Conservation (phyloP, 176 grass and related monocot genomes). For the Tillandsia fasciculata region DNA sequence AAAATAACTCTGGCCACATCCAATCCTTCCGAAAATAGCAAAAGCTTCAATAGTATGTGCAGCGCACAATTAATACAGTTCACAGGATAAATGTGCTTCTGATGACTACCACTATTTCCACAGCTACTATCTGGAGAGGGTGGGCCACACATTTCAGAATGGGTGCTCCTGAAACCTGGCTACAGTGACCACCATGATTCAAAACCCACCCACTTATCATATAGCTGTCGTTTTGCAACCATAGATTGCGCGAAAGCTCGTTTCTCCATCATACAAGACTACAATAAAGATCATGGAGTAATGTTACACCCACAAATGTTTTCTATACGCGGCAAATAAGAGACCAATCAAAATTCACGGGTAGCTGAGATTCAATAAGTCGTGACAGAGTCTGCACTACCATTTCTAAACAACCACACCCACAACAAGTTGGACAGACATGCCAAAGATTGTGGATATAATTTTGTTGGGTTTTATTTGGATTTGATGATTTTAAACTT, state of each 20-base stretch:
- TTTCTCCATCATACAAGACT: slow-evolving; percentile 22
- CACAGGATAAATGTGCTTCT: slow-evolving; percentile 3
- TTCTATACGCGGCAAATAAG: too few species aligned
- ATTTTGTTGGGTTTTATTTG: too few species aligned
- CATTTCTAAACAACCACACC: too few species aligned
- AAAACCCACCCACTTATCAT: slow-evolving; percentile 30
- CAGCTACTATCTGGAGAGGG: not conserved
- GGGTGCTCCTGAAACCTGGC: slow-evolving; percentile 42
- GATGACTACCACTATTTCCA: not conserved
- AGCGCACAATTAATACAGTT: not conserved
- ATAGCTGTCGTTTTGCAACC: slow-evolving; percentile 36
- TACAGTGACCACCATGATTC: slow-evolving; percentile 29
- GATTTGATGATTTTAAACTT: too few species aligned
- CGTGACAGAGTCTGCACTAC: too few species aligned
- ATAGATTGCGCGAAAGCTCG: slow-evolving; percentile 12
- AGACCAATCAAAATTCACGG: too few species aligned
- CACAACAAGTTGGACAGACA: too few species aligned
- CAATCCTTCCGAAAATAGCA: not conserved
- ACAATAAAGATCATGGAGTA: too few species aligned
- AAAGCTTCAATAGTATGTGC: not conserved
- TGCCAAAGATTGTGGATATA: too few species aligned
- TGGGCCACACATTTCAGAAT: slow-evolving; percentile 32
- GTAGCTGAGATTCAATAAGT: too few species aligned
- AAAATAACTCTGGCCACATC: not conserved
- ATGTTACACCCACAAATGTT: too few species aligned